Percentiles rank a stretch among this genome's conserved stretches.
phyloP scores from a whole-genome alignment of 805 yeast genomes.

The Tetrapisispora pingtungensis region DNA sequence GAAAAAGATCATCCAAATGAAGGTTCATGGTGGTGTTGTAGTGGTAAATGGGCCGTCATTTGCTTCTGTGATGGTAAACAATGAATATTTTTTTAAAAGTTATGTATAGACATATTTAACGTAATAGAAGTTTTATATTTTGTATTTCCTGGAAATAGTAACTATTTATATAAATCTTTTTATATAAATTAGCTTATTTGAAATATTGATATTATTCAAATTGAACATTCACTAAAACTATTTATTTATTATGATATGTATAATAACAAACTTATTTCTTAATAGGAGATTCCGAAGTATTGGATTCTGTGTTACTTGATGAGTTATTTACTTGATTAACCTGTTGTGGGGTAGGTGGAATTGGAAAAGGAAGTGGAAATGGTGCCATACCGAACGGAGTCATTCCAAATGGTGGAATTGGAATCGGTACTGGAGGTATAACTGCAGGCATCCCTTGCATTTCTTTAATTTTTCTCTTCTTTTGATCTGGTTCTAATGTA shows the following conservation, averaged over 20 bases:
- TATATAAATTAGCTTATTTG: no score
- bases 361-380: conserved; percentile 27
- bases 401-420: conserved; percentile 27
- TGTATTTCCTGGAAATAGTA: no score
- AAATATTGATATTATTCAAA: no score
- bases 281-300: not conserved
- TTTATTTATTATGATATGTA: not conserved
- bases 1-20: conserved; percentile 47
- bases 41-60: conserved; percentile 93
- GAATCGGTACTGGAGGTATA: conserved; percentile 15
- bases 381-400: conserved; percentile 29
- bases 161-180: no score
- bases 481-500: conserved; percentile 1
- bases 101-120: no score
- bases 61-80: conserved; percentile 30
- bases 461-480: conserved; percentile 6
- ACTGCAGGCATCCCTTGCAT: conserved; percentile 2
- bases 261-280: not conserved
- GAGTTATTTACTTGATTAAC: not conserved
- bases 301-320: not conserved
- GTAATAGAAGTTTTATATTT: no score
- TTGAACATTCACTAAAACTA: no score
- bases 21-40: conserved; percentile 72
- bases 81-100: not conserved
- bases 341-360: not conserved